phyloP scores from a whole-genome alignment of 164 flowering plant species.

The grape (Vitis vinifera) region DNA sequence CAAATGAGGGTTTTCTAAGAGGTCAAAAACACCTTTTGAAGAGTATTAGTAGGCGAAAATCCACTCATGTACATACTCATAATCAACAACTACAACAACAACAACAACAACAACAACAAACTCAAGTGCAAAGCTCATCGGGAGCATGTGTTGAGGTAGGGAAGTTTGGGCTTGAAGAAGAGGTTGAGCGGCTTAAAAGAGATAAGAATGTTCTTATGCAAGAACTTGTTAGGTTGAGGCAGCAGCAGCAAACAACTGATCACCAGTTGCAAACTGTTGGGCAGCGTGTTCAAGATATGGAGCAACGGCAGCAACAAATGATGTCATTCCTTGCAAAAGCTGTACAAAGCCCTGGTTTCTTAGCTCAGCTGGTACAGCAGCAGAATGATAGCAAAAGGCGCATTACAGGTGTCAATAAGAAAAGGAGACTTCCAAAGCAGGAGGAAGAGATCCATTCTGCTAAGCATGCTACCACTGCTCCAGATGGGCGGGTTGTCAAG shows the following conservation, averaged over 20 bases:
- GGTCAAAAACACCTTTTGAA: slow-evolving; percentile 44
- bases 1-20: slow-evolving; percentile 46
- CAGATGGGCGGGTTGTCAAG: slow-evolving; percentile 57
- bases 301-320: slow-evolving; percentile 77
- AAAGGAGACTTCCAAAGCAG: slow-evolving; percentile 60
- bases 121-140: slow-evolving; percentile 34
- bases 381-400: slow-evolving; percentile 49
- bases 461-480: slow-evolving; percentile 12
- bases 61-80: slow-evolving; percentile 24
- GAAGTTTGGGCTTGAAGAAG: slow-evolving; percentile 64
- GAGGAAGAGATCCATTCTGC: slow-evolving; percentile 30
- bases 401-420: slow-evolving; percentile 47
- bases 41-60: slow-evolving; percentile 38
- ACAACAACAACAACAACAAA: slow-evolving; percentile 20
- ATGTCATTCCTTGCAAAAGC: slow-evolving; percentile 85
- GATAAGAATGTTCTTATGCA: slow-evolving; percentile 79
- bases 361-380: slow-evolving; percentile 63
- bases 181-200: slow-evolving; percentile 62
- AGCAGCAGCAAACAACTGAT: slow-evolving; percentile 73
- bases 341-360: slow-evolving; percentile 67
- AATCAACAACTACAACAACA: slow-evolving; percentile 12
- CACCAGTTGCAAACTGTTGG: slow-evolving; percentile 55
- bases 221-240: slow-evolving; percentile 69
- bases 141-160: slow-evolving; percentile 71
- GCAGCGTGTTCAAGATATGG: slow-evolving; percentile 66